phyloP scores from a whole-genome alignment of 2,329 filamentous ascomycete genomes.

The Sclerotinia glacialis region DNA sequence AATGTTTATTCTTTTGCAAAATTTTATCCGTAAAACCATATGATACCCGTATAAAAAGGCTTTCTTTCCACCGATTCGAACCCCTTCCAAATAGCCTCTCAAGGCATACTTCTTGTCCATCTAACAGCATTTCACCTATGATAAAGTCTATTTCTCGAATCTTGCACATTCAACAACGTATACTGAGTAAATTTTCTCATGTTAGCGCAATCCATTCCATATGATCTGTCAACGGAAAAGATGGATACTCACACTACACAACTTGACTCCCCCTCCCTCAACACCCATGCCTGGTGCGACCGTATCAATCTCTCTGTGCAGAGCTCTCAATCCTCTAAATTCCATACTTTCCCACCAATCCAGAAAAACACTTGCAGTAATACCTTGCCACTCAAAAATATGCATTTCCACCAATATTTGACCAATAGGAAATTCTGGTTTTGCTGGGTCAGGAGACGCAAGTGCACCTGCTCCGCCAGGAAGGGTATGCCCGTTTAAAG shows the following conservation, averaged over 20 bases:
- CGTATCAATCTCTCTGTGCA: constrained; percentile 36
- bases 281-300: constrained; percentile 30
- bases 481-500: constrained; percentile 27
- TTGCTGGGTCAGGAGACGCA: constrained; percentile 19
- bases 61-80: neutral
- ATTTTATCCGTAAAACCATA: neutral
- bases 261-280: constrained; percentile 28
- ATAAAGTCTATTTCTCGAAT: constrained; percentile 12
- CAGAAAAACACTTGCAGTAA: constrained; percentile 31
- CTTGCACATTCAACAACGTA: constrained; percentile 8
- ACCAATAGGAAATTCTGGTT: constrained; percentile 32
- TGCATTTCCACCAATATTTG: constrained; percentile 35
- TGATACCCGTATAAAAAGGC: no score
- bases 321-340: constrained; percentile 33
- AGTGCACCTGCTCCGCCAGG: constrained; percentile 11
- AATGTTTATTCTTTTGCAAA: neutral
- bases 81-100: neutral
- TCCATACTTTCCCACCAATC: constrained; percentile 39
- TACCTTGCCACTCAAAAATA: constrained; percentile 28
- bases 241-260: constrained; percentile 28
- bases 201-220: neutral
- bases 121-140: neutral
- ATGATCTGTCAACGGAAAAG: neutral
- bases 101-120: neutral
- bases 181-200: neutral